Evolutionary conservation across 1,139 yeast species (phyloP), one percentile per base, ranked within the genome.

Genomic region (Diutina mesorugosa): DNA sequence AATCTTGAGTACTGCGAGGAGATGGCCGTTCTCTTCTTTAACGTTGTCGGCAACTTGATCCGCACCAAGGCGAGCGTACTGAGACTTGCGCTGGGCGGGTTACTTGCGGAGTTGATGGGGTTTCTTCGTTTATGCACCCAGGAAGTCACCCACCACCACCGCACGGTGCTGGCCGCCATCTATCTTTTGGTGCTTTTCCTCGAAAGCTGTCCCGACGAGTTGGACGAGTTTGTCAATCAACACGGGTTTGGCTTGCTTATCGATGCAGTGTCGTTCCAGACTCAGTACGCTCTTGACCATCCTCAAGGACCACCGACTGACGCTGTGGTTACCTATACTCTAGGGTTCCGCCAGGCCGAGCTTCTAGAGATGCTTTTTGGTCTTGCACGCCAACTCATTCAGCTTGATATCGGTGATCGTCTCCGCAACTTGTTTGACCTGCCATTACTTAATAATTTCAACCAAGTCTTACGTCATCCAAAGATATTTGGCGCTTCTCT

Each of bases 371-470:
- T 80, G 55, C 66, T 81, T 58, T 69, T 90, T 65, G 86, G 83
- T 59, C 77, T 90, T 50, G 83, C 85, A 0, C 72, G 83, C 21
- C 80, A 84, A 60, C 72, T 90, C 55, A 77, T 91, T 52, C 83
- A 81, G 59, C 78, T 85, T 46, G 90, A 89, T 58, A 80, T 87
- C 18, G 95, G 96, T 41, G 97, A 90, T 66, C 77, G 95, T 58
- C 79, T 90, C 61, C 81, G 97, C 65, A 90, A 89, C 61, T 70
- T 91, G 57, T 87, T 90, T 64, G 98, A 91, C 65, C 88, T 97
- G 0, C 84, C 93, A 0, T 73, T 91, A 53, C 71, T 91, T 47
- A 69, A 71, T 47, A 78, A 87, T 45, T 73, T 90, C 61, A 85
- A 82, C 60, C 75, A 72, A 57, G 79, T 91, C 3, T 64, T 91